Base-by-base conservation (phyloP, 2,329 filamentous ascomycete genomes). In the Thelonectria discophora region DNA sequence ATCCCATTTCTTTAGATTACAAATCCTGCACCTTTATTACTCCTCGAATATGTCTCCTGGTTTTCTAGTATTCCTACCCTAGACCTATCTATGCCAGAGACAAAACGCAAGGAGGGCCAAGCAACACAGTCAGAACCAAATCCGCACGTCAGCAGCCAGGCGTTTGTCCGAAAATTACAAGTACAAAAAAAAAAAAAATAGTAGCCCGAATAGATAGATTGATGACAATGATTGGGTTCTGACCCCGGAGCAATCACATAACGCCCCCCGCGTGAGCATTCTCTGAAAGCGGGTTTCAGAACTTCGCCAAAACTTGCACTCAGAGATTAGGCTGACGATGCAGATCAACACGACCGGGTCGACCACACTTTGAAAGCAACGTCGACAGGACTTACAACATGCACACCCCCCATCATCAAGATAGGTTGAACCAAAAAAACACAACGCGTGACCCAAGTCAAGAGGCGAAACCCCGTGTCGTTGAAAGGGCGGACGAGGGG, bases 121-220 rank as follows among this genome's bases (percentile, higher is more conserved):
- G 34, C 15, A 40, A 17, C n/a, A 60, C 51, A 60, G 57, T 60
- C 57, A 60, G 57, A 60, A 60, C 51, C 50, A 60, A 60, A 55
- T 30, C 21, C 21, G 45, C 45, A 48, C 21, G 30, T 50, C 48
- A 50, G 51, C 27, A 15, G 48, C 34, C 32, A 45, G 17, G 21
- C 18, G 12, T 20, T 27, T 34, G 47, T 15, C 15, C 34, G 12
- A 5, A 37, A 37, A 37, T 37, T 37, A 13, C 34, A 37, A 37
- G 9, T 5, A 30, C 4, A 30, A 15, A 3, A 13, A 12, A 12
- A 21, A 17, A 20, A 18, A 17, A 27, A 24, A 40, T 3, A 24
- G 27, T 30, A 30, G 27, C 27, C 27, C n/a, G n/a, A n/a, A n/a
- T n/a, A 8, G 9, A 30, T 30, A 30, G 27, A 30, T 30, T 30